Conservation (phyloP, 2,329 filamentous ascomycete genomes). For the Fusarium duplospermum region DNA sequence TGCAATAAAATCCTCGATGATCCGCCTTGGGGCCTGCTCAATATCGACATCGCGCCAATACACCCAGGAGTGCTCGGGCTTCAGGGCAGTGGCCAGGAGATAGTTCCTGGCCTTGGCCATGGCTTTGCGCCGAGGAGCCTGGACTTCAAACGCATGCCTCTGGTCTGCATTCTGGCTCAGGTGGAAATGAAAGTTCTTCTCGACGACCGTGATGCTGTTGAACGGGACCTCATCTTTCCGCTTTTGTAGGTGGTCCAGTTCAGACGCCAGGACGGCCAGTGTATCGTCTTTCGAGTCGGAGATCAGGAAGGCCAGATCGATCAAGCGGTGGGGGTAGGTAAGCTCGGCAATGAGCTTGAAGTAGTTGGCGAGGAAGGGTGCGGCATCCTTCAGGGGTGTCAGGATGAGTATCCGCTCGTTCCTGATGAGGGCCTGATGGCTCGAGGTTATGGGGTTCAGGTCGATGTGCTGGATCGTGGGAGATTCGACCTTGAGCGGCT, state of each 20-base stretch:
- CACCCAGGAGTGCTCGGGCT: slow-evolving; percentile 96
- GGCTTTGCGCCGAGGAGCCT: slow-evolving; percentile 88
- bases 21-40: slow-evolving; percentile 85
- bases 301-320: slow-evolving; percentile 94
- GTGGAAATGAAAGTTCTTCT: slow-evolving; percentile 88
- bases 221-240: slow-evolving; percentile 85
- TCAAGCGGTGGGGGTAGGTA: slow-evolving; percentile 93
- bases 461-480: slow-evolving; percentile 82
- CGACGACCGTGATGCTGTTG: slow-evolving; percentile 83
- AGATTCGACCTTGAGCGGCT: slow-evolving; percentile 85
- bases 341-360: slow-evolving; percentile 92
- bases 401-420: slow-evolving; percentile 91
- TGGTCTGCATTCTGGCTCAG: slow-evolving; percentile 84
- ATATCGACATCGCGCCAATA: slow-evolving; percentile 99
- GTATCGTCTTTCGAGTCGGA: slow-evolving; percentile 94
- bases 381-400: slow-evolving; percentile 91
- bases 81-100: slow-evolving; percentile 83
- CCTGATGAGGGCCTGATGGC: slow-evolving; percentile 80
- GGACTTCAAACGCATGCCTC: slow-evolving; percentile 86
- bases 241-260: slow-evolving; percentile 89
- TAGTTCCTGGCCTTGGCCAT: slow-evolving; percentile 95
- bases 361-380: slow-evolving; percentile 84
- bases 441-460: slow-evolving; percentile 87
- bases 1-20: slow-evolving; percentile 94
- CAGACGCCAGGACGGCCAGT: slow-evolving; percentile 83